phyloP scores from a whole-genome alignment of 352 stramenopile species.

The Globisporangium rhizosaccharum region DNA sequence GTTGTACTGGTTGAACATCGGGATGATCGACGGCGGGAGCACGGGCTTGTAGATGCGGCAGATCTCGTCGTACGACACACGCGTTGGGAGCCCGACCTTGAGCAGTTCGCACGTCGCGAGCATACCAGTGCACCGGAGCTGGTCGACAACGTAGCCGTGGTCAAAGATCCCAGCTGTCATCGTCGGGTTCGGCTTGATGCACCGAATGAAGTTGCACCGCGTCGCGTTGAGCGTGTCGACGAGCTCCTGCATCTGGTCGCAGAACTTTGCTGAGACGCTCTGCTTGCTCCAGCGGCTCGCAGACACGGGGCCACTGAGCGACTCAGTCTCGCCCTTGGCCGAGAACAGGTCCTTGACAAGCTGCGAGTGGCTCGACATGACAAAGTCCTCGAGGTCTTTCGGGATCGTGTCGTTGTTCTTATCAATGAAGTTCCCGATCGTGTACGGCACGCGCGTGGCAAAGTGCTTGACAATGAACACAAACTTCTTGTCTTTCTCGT shows the following conservation, averaged over 20 bases:
- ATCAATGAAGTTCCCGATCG: slow-evolving; percentile 93
- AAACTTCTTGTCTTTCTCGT: slow-evolving; percentile 89
- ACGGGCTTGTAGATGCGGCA: slow-evolving; percentile 84
- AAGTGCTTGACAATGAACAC: slow-evolving; percentile 97
- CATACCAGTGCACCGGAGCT: slow-evolving; percentile 88
- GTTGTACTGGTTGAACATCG: slow-evolving; percentile 81
- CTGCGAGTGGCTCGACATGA: slow-evolving; percentile 69
- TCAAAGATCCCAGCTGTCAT: slow-evolving; percentile 84
- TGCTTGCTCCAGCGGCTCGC: slow-evolving; percentile 26
- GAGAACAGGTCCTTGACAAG: slow-evolving; percentile 85
- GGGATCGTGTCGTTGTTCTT: slow-evolving; percentile 96
- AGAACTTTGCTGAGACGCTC: slow-evolving; percentile 83
- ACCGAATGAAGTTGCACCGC: slow-evolving; percentile 86
- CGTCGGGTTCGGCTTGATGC: slow-evolving; percentile 88
- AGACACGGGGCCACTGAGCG: slow-evolving; percentile 28
- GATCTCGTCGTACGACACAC: slow-evolving; percentile 88
- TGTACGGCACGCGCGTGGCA: slow-evolving; percentile 93
- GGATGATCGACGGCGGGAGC: slow-evolving; percentile 60
- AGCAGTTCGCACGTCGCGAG: slow-evolving; percentile 88
- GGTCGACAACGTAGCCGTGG: slow-evolving; percentile 83
- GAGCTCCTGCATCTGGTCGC: slow-evolving; percentile 82
- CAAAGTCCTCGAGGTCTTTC: slow-evolving; percentile 87
- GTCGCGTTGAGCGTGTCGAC: slow-evolving; percentile 83
- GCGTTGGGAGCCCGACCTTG: slow-evolving; percentile 88
- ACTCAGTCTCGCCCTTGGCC: slow-evolving; percentile 44